phyloP scores from a whole-genome alignment of 2,329 filamentous ascomycete species.

The Basipetospora sp. region DNA sequence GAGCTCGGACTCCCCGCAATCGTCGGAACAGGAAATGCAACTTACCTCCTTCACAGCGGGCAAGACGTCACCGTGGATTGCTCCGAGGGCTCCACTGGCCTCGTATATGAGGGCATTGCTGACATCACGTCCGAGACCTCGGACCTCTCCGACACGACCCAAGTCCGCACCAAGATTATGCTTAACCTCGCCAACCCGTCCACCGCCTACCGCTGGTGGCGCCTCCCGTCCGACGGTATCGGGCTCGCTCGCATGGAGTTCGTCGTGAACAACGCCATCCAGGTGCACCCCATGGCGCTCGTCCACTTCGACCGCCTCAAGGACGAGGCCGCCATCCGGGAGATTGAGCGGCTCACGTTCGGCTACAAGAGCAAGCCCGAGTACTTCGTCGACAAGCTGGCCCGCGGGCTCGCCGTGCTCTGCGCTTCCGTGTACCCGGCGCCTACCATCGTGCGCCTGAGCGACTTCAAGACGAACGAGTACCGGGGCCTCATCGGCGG shows the following conservation, averaged over 20 bases:
- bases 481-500: conserved; percentile 25
- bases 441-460: conserved; percentile 23
- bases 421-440: conserved; percentile 23
- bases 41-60: conserved; percentile 21
- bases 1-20: conserved; percentile 23
- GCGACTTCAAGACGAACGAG: conserved; percentile 27
- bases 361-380: conserved; percentile 21
- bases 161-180: conserved; percentile 19
- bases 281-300: conserved; percentile 22
- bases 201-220: conserved; percentile 25
- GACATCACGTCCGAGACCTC: conserved; percentile 19
- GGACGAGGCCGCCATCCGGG: conserved; percentile 13
- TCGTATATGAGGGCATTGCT: conserved; percentile 21
- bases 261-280: conserved; percentile 22
- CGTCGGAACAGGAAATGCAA: conserved; percentile 21
- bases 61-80: conserved; percentile 25
- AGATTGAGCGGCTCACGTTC: conserved; percentile 16
- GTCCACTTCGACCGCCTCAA: conserved; percentile 18
- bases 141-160: conserved; percentile 14
- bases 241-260: conserved; percentile 27
- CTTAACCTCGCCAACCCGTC: conserved; percentile 23
- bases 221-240: conserved; percentile 23
- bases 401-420: conserved; percentile 21
- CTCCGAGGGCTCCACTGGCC: conserved; percentile 22
- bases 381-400: conserved; percentile 23